These are phyloP conservation scores for Ceratocystis variospora DNA, from an alignment of 2,329 filamentous ascomycete genomes.

Conservation along the genomic window DNA sequence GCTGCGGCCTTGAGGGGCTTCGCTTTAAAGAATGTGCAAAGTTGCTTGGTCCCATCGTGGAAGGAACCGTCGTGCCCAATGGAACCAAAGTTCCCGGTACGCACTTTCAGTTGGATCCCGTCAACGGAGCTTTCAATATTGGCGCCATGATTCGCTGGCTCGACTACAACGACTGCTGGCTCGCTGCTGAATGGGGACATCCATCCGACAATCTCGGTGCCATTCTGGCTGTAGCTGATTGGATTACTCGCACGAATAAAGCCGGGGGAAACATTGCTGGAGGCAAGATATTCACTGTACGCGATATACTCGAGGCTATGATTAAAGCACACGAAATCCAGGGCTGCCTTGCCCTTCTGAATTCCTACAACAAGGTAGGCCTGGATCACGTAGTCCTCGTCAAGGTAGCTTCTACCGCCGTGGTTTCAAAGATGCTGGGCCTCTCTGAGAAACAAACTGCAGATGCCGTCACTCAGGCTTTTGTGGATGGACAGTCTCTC, in stretches of 20 bases:
- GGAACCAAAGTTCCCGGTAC: constrained; percentile 86
- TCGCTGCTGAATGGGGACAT: constrained; percentile 97
- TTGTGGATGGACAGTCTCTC: constrained; percentile 91
- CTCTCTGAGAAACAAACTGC: constrained; percentile 81
- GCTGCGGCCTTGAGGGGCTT: constrained; percentile 89
- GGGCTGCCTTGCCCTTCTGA: constrained; percentile 88
- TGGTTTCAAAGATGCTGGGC: constrained; percentile 90
- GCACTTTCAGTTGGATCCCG: constrained; percentile 83
- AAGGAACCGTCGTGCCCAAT: constrained; percentile 81
- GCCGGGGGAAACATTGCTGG: constrained; percentile 65
- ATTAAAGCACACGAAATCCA: constrained; percentile 99
- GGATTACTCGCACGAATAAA: constrained; percentile 83
- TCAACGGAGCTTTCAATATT: constrained; percentile 97
- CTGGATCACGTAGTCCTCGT: constrained; percentile 95
- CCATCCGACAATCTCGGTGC: constrained; percentile 96
- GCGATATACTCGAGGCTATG: constrained; percentile 90
- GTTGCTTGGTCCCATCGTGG: constrained; percentile 80
- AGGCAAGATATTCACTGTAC: constrained; percentile 76
- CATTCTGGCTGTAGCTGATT: constrained; percentile 92
- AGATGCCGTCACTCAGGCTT: constrained; percentile 91
- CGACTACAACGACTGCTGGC: constrained; percentile 99
- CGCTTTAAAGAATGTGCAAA: constrained; percentile 94
- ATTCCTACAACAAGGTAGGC: constrained; percentile 98
- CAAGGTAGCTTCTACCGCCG: constrained; percentile 90
- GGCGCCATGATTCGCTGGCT: constrained; percentile 98